Percentiles rank a stretch among this genome's conserved stretches.
These are phyloP conservation scores for Arachnopeziza araneosa DNA, from an alignment of 2,329 filamentous ascomycete species.

Conservation along the genomic window DNA sequence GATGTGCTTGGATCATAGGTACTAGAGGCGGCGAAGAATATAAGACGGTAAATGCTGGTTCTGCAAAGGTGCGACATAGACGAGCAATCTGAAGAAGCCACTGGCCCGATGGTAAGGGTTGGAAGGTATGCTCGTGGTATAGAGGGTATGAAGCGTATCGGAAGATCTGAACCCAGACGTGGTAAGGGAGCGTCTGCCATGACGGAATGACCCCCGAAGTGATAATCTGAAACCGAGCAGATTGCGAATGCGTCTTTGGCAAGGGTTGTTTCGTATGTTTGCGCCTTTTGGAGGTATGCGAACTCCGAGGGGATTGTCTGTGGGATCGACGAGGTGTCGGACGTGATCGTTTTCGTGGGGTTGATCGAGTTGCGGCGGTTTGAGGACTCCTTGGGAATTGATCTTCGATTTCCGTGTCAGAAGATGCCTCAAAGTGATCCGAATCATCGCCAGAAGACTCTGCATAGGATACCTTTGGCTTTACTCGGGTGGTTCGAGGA, in stretches of 20 bases:
- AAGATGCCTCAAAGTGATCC: slow-evolving; percentile 1
- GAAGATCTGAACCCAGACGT: slow-evolving; percentile 66
- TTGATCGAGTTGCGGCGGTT: neutral
- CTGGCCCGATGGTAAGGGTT: slow-evolving; percentile 38
- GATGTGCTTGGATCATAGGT: slow-evolving; percentile 42
- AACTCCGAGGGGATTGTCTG: neutral
- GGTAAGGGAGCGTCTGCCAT: slow-evolving; percentile 61
- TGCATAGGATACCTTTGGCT: slow-evolving; percentile 24
- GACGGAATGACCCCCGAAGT: slow-evolving; percentile 40
- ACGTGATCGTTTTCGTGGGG: slow-evolving; percentile 4
- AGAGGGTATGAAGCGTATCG: slow-evolving; percentile 58
- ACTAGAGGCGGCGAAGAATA: slow-evolving; percentile 65
- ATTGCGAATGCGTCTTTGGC: slow-evolving; percentile 1
- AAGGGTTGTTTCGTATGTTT: slow-evolving; percentile 9
- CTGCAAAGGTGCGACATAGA: slow-evolving; percentile 59
- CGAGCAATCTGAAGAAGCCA: slow-evolving; percentile 63
- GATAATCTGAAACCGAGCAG: slow-evolving; percentile 1
- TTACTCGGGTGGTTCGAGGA: slow-evolving; percentile 19
- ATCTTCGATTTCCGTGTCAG: slow-evolving; percentile 2
- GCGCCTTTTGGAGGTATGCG: slow-evolving; percentile 15
- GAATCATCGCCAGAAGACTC: slow-evolving; percentile 19
- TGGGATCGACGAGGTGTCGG: neutral
- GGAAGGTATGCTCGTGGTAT: slow-evolving; percentile 41
- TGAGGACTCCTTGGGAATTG: neutral
- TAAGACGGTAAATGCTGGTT: slow-evolving; percentile 67